Evolutionary conservation across 208 protist species (phyloP).

Genomic region (Blastocrithidia nonstop): DNA sequence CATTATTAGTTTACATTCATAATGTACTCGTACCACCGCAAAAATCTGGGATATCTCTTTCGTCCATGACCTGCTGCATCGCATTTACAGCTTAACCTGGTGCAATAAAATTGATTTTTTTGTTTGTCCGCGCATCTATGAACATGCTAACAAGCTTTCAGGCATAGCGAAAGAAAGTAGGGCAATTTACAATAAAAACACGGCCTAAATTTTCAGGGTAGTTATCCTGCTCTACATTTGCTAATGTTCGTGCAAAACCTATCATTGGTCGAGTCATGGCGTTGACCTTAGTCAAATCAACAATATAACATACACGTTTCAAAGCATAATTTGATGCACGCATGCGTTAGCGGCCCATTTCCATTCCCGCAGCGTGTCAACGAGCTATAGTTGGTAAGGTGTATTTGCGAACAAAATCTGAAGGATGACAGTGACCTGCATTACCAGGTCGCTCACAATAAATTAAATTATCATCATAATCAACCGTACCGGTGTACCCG

Average conservation of each 20-base stretch:
- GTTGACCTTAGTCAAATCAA: constrained; percentile 49
- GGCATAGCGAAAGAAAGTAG: constrained; percentile 40
- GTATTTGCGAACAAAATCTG: constrained; percentile 47
- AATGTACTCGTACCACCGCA: constrained; percentile 44
- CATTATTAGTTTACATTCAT: constrained; percentile 43
- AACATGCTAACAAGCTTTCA: constrained; percentile 76
- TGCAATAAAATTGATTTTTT: constrained; percentile 55
- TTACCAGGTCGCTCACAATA: constrained; percentile 74
- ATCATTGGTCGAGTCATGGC: constrained; percentile 57
- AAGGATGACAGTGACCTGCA: constrained; percentile 29
- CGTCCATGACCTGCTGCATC: constrained; percentile 38
- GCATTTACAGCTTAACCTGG: constrained; percentile 24
- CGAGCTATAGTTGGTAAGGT: constrained; percentile 37
- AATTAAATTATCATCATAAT: constrained; percentile 68
- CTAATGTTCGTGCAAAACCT: constrained; percentile 57
- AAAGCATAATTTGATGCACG: constrained; percentile 24
- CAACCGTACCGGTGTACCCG: constrained; percentile 42
- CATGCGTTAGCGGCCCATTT: constrained; percentile 49
- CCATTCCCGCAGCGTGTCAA: constrained; percentile 44
- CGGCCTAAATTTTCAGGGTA: constrained; percentile 72
- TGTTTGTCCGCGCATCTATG: constrained; percentile 64
- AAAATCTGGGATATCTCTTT: constrained; percentile 63
- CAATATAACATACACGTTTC: constrained; percentile 63
- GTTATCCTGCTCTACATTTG: constrained; percentile 67
- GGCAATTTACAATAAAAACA: constrained; percentile 71